Percentiles rank a stretch among this genome's conserved stretches.
Evolutionary conservation across 2,329 filamentous ascomycete genomes (phyloP).

Genomic region (Botrytis medusae): DNA sequence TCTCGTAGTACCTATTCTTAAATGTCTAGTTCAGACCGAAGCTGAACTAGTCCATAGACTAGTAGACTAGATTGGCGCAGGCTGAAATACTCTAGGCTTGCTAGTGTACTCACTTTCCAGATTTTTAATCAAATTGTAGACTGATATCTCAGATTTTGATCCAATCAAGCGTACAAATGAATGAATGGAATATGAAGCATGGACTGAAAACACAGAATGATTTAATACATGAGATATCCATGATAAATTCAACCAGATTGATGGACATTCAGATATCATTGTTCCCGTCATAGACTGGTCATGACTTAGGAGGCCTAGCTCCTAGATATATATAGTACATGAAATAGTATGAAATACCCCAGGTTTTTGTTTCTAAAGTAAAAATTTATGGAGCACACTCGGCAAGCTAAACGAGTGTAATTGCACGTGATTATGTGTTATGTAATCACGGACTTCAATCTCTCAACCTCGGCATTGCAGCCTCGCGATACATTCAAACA

Average conservation of each 20-base stretch:
- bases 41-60: background rate
- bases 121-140: background rate
- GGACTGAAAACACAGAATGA: background rate
- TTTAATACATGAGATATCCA: background rate
- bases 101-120: background rate
- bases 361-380: background rate
- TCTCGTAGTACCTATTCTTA: background rate
- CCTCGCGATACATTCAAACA: background rate
- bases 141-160: background rate
- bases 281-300: background rate
- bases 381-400: background rate
- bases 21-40: background rate
- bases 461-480: constrained; percentile 18
- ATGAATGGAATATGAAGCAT: background rate
- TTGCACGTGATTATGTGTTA: background rate
- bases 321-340: background rate
- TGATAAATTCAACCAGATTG: background rate
- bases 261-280: background rate
- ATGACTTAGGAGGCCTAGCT: background rate
- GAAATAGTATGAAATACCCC: background rate
- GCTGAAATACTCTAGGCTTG: background rate
- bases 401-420: background rate
- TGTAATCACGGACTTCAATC: background rate
- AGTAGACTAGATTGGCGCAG: background rate
- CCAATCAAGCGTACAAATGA: background rate